Evolutionary conservation across 352 stramenopile species (phyloP), one percentile per base, ranked within the genome.

Genomic region (Phytophthora brassicae): DNA sequence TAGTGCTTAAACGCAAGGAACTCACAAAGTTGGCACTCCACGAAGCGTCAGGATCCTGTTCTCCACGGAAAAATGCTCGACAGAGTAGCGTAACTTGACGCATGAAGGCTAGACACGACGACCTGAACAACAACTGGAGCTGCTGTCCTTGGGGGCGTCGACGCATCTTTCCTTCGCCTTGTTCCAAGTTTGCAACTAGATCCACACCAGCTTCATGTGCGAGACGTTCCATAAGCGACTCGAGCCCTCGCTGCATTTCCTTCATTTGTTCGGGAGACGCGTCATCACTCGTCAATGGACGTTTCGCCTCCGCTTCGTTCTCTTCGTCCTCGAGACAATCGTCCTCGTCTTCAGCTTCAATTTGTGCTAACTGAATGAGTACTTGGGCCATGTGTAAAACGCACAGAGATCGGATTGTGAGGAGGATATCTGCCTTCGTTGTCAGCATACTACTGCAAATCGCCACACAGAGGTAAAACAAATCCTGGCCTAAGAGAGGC

Each of bases 21-120:
- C 72, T 88, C 39, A 91, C 81, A 59, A 92, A 91, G 47, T 94
- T 94, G 22, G 82, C 80, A 50, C 86, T 90, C 71, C 80, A 84
- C 2, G 81, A 73, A 1, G 77, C 83, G 58, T 94, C 83, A 2
- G 85, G 85, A 22, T 94, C 85, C 11, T 90, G 70, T 29, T 91
- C 79, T 16, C 83, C 85, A 20, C 85, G 79, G 66, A 92, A 94
- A 47, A 91, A 85, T 3, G 76, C 85, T 31, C 85, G 85, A 22
- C 74, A 88, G 9, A 92, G 58, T 46, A 94, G 56, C 33, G 85
- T 92, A 42, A 89, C 81, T 49, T 94, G 76, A 26, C 83, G 81
- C 80, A 94, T 86, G 47, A 92, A 92, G 22, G 72, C 53, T 17
- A 88, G 54, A 42, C 70, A 89, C 36, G 75, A 87, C n/a, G 83